phyloP scores from a whole-genome alignment of 2,329 filamentous ascomycete species.

The Grosmannia serpens region DNA sequence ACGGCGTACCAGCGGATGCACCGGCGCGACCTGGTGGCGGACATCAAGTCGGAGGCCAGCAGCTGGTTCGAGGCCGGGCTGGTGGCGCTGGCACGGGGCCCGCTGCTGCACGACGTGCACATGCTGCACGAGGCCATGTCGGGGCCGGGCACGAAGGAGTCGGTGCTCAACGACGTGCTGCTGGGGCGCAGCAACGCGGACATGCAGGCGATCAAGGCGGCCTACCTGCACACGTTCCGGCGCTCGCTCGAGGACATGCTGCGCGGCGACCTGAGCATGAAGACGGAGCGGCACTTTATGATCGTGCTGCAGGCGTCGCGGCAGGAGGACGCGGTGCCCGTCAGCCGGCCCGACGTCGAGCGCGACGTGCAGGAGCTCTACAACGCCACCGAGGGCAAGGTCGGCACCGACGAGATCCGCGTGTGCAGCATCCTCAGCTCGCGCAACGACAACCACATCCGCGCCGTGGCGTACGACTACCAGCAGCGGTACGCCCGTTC shows the following conservation, averaged over 20 bases:
- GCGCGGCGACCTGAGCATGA: constrained; percentile 68
- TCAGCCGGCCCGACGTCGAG: constrained; percentile 63
- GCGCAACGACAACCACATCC: constrained; percentile 71
- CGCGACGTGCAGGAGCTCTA: constrained; percentile 68
- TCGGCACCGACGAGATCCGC: constrained; percentile 61
- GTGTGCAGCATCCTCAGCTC: constrained; percentile 70
- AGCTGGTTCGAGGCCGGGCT: constrained; percentile 66
- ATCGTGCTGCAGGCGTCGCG: constrained; percentile 66
- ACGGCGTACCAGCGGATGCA: constrained; percentile 53
- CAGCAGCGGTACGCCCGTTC: constrained; percentile 57
- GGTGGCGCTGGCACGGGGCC: constrained; percentile 65
- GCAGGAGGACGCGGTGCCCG: constrained; percentile 64
- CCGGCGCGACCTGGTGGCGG: constrained; percentile 58
- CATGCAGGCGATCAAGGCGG: constrained; percentile 70
- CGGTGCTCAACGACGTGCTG: constrained; percentile 74
- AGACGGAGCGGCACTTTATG: constrained; percentile 76
- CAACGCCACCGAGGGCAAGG: constrained; percentile 60
- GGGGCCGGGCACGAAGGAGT: constrained; percentile 77
- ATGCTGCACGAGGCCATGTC: constrained; percentile 60
- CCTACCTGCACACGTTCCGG: constrained; percentile 58
- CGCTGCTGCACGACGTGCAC: constrained; percentile 64
- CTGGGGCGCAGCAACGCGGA: constrained; percentile 79
- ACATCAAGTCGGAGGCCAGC: constrained; percentile 67
- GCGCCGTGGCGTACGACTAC: constrained; percentile 69
- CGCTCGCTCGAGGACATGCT: constrained; percentile 61